Conservation (phyloP, 441 rosid species). For the Bruguiera hainesii region DNA sequence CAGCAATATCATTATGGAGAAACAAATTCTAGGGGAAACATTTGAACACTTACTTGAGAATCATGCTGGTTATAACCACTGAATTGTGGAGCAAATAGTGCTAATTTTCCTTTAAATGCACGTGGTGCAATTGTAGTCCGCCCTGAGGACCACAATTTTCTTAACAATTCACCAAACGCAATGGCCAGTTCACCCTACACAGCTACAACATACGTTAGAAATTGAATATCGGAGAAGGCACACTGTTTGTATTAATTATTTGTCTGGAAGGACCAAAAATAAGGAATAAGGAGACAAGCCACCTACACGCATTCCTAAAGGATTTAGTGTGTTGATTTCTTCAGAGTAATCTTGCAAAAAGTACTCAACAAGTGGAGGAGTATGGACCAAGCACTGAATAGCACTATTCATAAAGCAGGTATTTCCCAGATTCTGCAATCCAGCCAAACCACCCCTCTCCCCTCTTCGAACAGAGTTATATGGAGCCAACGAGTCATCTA, state of each 20-base stretch:
- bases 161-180: constrained; percentile 69
- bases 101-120: constrained; percentile 60
- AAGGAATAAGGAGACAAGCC: constrained; percentile 9
- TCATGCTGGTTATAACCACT: constrained; percentile 83
- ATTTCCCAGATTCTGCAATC: constrained; percentile 73
- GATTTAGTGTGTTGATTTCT: constrained; percentile 63
- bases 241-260: neutral
- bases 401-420: constrained; percentile 88
- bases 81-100: constrained; percentile 69
- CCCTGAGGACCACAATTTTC: constrained; percentile 75
- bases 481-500: constrained; percentile 30
- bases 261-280: neutral
- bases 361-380: constrained; percentile 63
- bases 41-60: constrained; percentile 55
- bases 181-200: constrained; percentile 77
- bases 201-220: constrained; percentile 32
- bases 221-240: constrained; percentile 14
- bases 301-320: constrained; percentile 68
- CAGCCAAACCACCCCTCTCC: constrained; percentile 67
- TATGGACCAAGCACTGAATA: constrained; percentile 68
- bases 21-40: neutral
- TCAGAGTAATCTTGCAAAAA: constrained; percentile 58
- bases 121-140: constrained; percentile 55
- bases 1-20: neutral
- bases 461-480: constrained; percentile 35